Conservation (phyloP, 2,329 filamentous ascomycete genomes). For the Plectosphaerella sp. region DNA sequence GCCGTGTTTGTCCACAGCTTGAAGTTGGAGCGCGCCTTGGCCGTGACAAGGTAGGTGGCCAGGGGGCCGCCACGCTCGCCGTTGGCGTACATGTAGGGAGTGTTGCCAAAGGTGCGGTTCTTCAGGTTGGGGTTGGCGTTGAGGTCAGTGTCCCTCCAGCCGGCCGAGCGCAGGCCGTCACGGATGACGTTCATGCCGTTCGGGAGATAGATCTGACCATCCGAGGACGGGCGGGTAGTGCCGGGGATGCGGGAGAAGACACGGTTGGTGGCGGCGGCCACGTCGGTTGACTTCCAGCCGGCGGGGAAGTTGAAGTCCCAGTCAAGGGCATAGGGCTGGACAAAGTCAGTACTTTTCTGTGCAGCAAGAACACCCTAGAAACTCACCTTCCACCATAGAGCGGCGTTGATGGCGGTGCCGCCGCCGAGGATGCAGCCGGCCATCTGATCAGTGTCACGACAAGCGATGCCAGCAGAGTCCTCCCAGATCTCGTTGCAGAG, state of each 20-base stretch:
- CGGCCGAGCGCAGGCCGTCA: slow-evolving; percentile 51
- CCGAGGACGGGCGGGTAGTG: slow-evolving; percentile 60
- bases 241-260: slow-evolving; percentile 69
- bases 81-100: slow-evolving; percentile 62
- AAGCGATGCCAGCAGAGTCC: slow-evolving; percentile 59
- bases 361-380: not conserved
- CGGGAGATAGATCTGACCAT: slow-evolving; percentile 64
- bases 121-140: slow-evolving; percentile 58
- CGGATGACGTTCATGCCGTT: slow-evolving; percentile 61
- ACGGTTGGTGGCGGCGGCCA: slow-evolving; percentile 52
- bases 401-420: slow-evolving; percentile 62
- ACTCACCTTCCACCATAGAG: slow-evolving; percentile 59
- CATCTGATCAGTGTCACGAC: slow-evolving; percentile 68
- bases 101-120: slow-evolving; percentile 60
- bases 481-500: slow-evolving; percentile 68
- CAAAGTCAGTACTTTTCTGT: not conserved
- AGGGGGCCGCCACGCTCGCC: slow-evolving; percentile 67
- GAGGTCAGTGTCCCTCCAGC: slow-evolving; percentile 60
- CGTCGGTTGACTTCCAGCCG: slow-evolving; percentile 65
- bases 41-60: slow-evolving; percentile 65
- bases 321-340: slow-evolving; percentile 53
- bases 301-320: slow-evolving; percentile 70
- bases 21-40: slow-evolving; percentile 58
- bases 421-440: slow-evolving; percentile 68
- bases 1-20: slow-evolving; percentile 61